phyloP scores from a whole-genome alignment of 371 early-diverging fungal genomes.

The Mucor circinelloides region DNA sequence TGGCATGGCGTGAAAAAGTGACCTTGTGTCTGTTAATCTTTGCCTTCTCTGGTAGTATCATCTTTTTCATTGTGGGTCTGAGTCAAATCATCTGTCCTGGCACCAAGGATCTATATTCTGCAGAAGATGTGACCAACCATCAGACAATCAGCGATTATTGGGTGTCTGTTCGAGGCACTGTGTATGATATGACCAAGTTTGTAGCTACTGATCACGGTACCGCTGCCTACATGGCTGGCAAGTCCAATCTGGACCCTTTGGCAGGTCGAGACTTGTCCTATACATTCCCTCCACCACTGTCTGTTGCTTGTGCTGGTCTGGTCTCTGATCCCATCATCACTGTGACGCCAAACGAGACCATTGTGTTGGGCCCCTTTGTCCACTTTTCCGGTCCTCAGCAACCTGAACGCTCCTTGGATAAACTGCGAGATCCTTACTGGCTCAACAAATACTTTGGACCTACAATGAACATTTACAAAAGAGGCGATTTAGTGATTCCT shows the following conservation, averaged over 20 bases:
- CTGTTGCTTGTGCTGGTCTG: slow-evolving; percentile 56
- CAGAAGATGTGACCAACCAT: slow-evolving; percentile 52
- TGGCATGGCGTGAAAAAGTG: slow-evolving; percentile 94
- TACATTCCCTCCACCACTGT: slow-evolving; percentile 59
- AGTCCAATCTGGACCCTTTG: slow-evolving; percentile 50
- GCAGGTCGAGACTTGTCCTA: slow-evolving; percentile 63
- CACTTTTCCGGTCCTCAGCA: slow-evolving; percentile 37
- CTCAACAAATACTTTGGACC: slow-evolving; percentile 41
- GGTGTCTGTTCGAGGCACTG: slow-evolving; percentile 72
- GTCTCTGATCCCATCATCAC: slow-evolving; percentile 39
- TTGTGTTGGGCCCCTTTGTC: slow-evolving; percentile 40
- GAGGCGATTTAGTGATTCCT: slow-evolving; percentile 32
- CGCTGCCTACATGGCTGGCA: slow-evolving; percentile 41
- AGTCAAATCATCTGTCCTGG: slow-evolving; percentile 60
- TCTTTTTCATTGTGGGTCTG: slow-evolving; percentile 64
- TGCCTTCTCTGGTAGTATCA: slow-evolving; percentile 49
- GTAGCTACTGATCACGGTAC: slow-evolving; percentile 61
- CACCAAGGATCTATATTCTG: slow-evolving; percentile 47
- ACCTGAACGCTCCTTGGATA: slow-evolving; percentile 25
- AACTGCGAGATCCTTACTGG: slow-evolving; percentile 47
- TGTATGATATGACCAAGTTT: slow-evolving; percentile 77
- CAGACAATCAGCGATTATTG: slow-evolving; percentile 54
- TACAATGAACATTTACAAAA: slow-evolving; percentile 41
- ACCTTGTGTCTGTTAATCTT: slow-evolving; percentile 78
- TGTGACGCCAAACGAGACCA: slow-evolving; percentile 45